These are phyloP conservation scores for Millerozyma miso DNA, from an alignment of 805 yeast species.

Conservation along the genomic window DNA sequence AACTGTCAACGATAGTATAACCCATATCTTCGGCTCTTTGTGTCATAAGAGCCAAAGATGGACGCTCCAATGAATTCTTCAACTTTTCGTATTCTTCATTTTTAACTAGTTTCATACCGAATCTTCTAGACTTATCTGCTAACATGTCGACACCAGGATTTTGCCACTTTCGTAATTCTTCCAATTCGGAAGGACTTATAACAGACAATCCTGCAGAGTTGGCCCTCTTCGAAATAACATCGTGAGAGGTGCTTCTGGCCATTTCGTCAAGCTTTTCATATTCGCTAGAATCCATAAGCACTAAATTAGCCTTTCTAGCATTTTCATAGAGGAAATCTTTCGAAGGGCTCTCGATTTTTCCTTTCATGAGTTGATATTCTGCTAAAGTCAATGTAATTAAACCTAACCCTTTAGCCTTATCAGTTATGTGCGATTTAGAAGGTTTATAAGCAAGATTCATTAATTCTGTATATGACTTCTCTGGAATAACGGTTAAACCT, in stretches of 20 bases:
- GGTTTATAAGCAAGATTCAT: constrained; percentile 19
- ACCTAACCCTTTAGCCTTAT: constrained; percentile 8
- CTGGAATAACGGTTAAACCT: constrained; percentile 15
- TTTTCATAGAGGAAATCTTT: constrained; percentile 5
- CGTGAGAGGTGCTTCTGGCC: constrained; percentile 9
- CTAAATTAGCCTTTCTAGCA: neutral
- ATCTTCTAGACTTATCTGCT: constrained; percentile 10
- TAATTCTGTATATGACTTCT: constrained; percentile 12
- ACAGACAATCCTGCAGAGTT: constrained; percentile 17
- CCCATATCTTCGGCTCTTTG: constrained; percentile 16
- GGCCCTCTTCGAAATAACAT: constrained; percentile 16
- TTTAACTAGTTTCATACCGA: constrained; percentile 4
- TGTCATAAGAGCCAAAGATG: constrained; percentile 26
- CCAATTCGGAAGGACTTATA: constrained; percentile 4
- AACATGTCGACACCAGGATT: constrained; percentile 27
- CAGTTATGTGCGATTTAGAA: constrained; percentile 9
- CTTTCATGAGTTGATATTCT: neutral
- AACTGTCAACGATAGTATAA: constrained; percentile 15
- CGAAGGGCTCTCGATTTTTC: constrained; percentile 4
- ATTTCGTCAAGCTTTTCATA: constrained; percentile 6
- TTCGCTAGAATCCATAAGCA: neutral
- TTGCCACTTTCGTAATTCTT: constrained; percentile 3
- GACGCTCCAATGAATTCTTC: constrained; percentile 12
- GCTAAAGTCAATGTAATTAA: constrained; percentile 6
- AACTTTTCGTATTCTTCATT: constrained; percentile 10